Base-by-base conservation (phyloP, 2,329 filamentous ascomycete species). In the Penicillium sp. region DNA sequence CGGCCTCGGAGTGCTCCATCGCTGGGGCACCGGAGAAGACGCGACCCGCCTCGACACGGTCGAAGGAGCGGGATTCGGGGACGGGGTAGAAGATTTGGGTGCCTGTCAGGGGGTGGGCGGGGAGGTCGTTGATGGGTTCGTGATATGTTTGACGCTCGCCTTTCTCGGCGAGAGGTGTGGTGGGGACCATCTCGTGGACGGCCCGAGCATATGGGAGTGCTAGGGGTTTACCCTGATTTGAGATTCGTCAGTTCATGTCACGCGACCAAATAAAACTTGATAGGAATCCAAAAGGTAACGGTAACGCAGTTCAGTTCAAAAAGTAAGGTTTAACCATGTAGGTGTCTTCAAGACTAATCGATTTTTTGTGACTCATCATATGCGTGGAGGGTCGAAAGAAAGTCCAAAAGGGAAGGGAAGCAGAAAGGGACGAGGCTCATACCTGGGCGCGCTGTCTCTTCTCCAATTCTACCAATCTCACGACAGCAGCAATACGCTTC, bases 271-370 rank as follows among this genome's bases (percentile, higher is more conserved):
- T 54, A 50, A 60, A 12, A 35, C 46, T 10, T 23, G 35, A 50
- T n/a, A 34, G 21, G 12, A 51, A 51, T 55, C 18, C 47, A 55
- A 46, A 41, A 39, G 48, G 29, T 32, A 50, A 48, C 15, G 27
- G 37, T n/a, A 41, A 37, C 55, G 47, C 58, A 54, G 39, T 58
- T 65, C 66, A 70, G 67, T 60, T 51, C 47, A 53, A 63, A 57
- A 62, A 64, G 87, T 84, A 86, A 84, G 82, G 82, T 83, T 67
- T 73, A 75, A 74, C 66, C 76, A 97, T 62, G 62, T 67, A 73
- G 79, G 75, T 86, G 92, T 97, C 92, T 96, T 97, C 82, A 95
- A 96, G 93, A 97, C 93, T 97, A 96, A 97, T 97, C 93, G 93
- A 84, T 86, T 86, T 85, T 83, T 79, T 73, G 82, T 84, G 77